These are phyloP conservation scores for Lycium ferocissimum DNA, from an alignment of 257 asterid genomes.

Conservation along the genomic window DNA sequence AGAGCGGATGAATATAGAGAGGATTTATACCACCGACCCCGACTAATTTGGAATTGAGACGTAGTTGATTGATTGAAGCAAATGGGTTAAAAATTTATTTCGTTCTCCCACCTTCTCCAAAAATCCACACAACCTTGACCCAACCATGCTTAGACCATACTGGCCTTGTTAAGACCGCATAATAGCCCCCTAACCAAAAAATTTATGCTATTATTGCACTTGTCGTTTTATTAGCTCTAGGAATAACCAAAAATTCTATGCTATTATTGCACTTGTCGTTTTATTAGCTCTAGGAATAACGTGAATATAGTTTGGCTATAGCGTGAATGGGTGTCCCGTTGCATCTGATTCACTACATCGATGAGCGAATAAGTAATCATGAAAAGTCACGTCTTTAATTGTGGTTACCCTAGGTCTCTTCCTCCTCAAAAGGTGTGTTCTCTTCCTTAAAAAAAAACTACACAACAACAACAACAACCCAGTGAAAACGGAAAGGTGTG, in stretches of 20 bases:
- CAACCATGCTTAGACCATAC: neutral
- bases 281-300: constrained; percentile 4
- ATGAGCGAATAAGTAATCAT: neutral
- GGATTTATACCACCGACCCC: neutral
- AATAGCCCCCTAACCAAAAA: neutral
- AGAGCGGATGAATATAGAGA: constrained; percentile 17
- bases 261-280: neutral
- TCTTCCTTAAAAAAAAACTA: neutral
- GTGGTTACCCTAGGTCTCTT: neutral
- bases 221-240: neutral
- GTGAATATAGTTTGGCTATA: neutral
- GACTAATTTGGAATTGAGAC: neutral
- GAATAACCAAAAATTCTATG: neutral
- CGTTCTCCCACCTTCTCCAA: neutral
- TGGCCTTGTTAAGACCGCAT: neutral
- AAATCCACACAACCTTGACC: neutral
- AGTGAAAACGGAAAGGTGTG: no score
- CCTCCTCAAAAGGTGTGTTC: neutral
- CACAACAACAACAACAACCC: no score
- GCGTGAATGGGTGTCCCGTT: neutral
- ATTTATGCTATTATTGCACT: neutral
- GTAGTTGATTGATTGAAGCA: neutral
- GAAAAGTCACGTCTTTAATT: neutral
- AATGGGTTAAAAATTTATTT: neutral
- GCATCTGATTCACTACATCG: neutral